Base-by-base conservation (phyloP, 148 eudicot species). In the Spergularia marina region DNA sequence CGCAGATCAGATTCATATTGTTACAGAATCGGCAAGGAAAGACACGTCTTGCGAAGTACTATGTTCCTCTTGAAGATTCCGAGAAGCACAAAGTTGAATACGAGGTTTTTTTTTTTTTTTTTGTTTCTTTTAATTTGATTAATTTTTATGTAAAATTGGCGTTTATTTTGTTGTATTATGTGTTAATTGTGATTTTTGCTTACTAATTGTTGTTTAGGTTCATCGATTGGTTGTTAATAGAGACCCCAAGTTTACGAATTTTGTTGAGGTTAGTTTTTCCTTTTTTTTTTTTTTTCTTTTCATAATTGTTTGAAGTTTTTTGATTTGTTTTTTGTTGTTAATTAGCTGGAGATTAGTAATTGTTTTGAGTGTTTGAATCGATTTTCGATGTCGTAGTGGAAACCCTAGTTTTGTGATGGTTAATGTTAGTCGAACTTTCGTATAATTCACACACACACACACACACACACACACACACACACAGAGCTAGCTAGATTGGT, bases 161-260 rank as follows among this genome's bases (percentile, higher is more conserved):
- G 53, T 47, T 44, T 44, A 44, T 18, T 47, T 68, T 65, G 69
- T 40, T 65, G 40, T 6, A 4, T 51, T 65, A 36, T 65, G 69
- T 16, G 21, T 39, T 20, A 20, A 51, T 51, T 71, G 11, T 17
- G 11, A 21, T 59, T 76, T 0, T 34, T 0, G 7, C 63, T 78
- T 4, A 7, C 11, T 41, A 41, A 21, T 68, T 59, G 51, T 75
- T 74, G 72, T 76, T 51, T 79, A 96, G 99, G 97, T 92, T 87
- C 98, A 92, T 89, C 94, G 99, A 20, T 83, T 95, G 89, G 92
- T 96, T 5, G 98, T 96, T 5, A 96, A 96, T 72, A 87, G 99
- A 86, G 99, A 95, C 79, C 98, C 99, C 30, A 96, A 96, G 82
- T 96, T 96, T 86, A 96, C 99, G 44, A 96, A 96, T 84, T 92